Percentiles rank a stretch among this genome's conserved stretches.
Conservation (phyloP, 2,329 filamentous ascomycete genomes). For the Madurella fahalii region DNA sequence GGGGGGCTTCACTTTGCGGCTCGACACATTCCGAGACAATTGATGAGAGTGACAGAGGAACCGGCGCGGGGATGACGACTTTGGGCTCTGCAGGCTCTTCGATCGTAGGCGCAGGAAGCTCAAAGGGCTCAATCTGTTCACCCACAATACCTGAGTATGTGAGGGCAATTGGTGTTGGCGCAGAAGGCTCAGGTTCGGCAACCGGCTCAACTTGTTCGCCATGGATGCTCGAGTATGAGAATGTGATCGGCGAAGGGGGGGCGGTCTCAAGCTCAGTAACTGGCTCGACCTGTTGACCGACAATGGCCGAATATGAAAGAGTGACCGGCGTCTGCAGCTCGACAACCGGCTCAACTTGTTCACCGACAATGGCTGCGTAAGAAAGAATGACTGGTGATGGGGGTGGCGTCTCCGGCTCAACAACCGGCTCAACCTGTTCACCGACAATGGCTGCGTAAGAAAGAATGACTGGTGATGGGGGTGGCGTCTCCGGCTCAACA, state of each 20-base stretch:
- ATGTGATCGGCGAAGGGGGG: not conserved
- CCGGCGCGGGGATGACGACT: slow-evolving; percentile 6
- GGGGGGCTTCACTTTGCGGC: slow-evolving; percentile 27
- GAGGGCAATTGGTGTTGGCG: slow-evolving; percentile 24
- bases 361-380: slow-evolving; percentile 16
- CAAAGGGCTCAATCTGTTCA: slow-evolving; percentile 35
- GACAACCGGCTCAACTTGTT: slow-evolving; percentile 26
- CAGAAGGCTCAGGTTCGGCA: slow-evolving; percentile 20
- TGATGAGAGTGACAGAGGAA: slow-evolving; percentile 29
- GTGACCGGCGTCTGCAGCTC: slow-evolving; percentile 10
- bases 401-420: slow-evolving; percentile 31
- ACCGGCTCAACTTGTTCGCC: slow-evolving; percentile 28
- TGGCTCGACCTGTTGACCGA: slow-evolving; percentile 12
- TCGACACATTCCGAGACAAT: slow-evolving; percentile 32
- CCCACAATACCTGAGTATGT: slow-evolving; percentile 31
- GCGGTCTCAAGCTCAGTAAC: slow-evolving; percentile 29
- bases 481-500: slow-evolving; percentile 28
- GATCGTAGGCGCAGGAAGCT: slow-evolving; percentile 25
- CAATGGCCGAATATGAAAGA: slow-evolving; percentile 7
- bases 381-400: slow-evolving; percentile 1
- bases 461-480: not conserved
- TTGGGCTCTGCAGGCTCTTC: slow-evolving; percentile 7
- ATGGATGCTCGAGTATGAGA: slow-evolving; percentile 15
- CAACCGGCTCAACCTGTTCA: slow-evolving; percentile 25
- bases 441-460: slow-evolving; percentile 16